Conservation (phyloP, 2,329 filamentous ascomycete species). For the Magnaporthiopsis rhizophila region DNA sequence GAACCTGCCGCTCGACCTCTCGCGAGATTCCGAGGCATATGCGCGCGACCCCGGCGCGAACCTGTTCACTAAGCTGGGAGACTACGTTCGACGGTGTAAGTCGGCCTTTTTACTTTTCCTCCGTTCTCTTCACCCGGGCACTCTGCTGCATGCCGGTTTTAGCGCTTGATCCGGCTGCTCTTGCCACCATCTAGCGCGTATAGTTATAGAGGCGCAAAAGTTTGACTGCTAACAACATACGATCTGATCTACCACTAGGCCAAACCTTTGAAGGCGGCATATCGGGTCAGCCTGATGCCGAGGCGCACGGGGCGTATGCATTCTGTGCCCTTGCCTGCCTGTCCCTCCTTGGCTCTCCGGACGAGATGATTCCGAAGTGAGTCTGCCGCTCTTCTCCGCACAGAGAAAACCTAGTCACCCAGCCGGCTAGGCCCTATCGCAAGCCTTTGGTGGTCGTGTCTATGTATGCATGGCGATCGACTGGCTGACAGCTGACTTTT, state of each 20-base stretch:
- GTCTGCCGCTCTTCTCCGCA: constrained; percentile 16
- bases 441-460: not conserved
- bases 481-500: not conserved
- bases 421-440: not conserved
- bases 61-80: constrained; percentile 65
- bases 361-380: constrained; percentile 64
- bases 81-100: constrained; percentile 76
- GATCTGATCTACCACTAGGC: constrained; percentile 35
- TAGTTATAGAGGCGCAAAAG: not conserved
- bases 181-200: not conserved
- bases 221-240: not conserved
- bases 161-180: not conserved
- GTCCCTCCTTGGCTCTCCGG: constrained; percentile 73
- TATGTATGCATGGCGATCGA: not conserved
- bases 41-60: constrained; percentile 50
- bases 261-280: constrained; percentile 96
- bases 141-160: not conserved
- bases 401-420: not conserved
- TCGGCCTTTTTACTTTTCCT: constrained; percentile 18
- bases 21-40: constrained; percentile 61
- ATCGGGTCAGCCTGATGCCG: constrained; percentile 72
- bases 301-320: constrained; percentile 94
- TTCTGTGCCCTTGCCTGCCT: constrained; percentile 90
- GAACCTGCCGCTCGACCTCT: constrained; percentile 72
- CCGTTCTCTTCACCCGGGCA: not conserved